Conservation (phyloP, 805 yeast genomes). For the Candida lessepsii region DNA sequence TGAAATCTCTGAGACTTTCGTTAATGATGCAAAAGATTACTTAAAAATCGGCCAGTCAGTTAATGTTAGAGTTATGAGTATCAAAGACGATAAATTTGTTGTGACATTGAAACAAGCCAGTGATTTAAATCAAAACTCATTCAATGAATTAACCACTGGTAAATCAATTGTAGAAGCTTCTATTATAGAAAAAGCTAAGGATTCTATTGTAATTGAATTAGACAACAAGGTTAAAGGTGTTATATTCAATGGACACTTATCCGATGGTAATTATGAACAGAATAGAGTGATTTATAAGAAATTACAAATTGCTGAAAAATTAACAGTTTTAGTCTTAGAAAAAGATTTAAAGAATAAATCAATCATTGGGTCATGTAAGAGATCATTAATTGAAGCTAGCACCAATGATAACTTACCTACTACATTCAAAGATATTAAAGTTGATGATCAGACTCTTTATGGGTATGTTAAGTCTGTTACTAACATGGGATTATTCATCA, state of each 20-base stretch:
- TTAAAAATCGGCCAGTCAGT: conserved; percentile 84
- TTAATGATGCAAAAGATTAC: conserved; percentile 72
- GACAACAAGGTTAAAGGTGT: conserved; percentile 61
- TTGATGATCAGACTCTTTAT: conserved; percentile 44
- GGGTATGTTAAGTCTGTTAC: conserved; percentile 83
- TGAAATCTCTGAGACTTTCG: conserved; percentile 89
- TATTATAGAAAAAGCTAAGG: conserved; percentile 74
- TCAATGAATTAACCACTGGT: conserved; percentile 56
- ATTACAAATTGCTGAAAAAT: conserved; percentile 57
- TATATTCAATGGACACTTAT: conserved; percentile 67
- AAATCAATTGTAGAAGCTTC: conserved; percentile 56
- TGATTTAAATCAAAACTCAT: conserved; percentile 46
- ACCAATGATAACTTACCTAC: conserved; percentile 53
- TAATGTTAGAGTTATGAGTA: conserved; percentile 57
- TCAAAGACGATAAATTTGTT: conserved; percentile 58
- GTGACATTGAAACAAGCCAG: conserved; percentile 75
- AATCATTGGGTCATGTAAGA: conserved; percentile 62
- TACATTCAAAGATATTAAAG: conserved; percentile 54
- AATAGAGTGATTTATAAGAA: conserved; percentile 65
- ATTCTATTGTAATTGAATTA: conserved; percentile 65
- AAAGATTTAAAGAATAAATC: conserved; percentile 62
- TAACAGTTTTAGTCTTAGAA: conserved; percentile 65
- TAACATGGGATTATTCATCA: conserved; percentile 77
- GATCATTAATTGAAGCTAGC: conserved; percentile 66
- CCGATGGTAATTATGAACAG: conserved; percentile 74